These are phyloP conservation scores for Cokeromyces recurvatus DNA, from an alignment of 371 early-diverging fungal species.

Conservation along the genomic window DNA sequence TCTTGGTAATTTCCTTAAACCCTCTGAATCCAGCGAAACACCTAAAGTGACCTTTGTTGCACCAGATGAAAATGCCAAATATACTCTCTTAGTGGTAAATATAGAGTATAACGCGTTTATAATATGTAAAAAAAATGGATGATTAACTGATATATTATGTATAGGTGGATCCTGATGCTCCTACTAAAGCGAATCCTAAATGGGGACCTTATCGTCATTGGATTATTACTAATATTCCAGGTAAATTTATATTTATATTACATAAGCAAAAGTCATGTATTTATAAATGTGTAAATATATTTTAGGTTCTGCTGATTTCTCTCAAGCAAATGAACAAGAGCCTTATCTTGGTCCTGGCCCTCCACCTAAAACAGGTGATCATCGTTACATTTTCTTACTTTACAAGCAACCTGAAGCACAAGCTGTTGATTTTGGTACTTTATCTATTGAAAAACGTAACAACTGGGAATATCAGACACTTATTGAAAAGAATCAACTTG, in stretches of 20 bases:
- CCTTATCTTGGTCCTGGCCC: constrained; percentile 58
- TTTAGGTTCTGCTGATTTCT: constrained; percentile 13
- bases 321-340: constrained; percentile 21
- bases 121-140: not conserved
- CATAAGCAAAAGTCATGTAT: too few relatives aligned
- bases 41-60: constrained; percentile 43
- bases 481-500: constrained; percentile 39
- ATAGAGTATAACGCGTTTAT: not conserved
- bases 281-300: not conserved
- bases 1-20: constrained; percentile 45
- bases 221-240: constrained; percentile 54
- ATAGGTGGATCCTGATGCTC: constrained; percentile 67
- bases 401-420: constrained; percentile 44
- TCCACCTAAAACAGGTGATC: constrained; percentile 49
- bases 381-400: constrained; percentile 62
- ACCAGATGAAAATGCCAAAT: constrained; percentile 35
- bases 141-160: not conserved
- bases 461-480: constrained; percentile 47
- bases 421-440: constrained; percentile 11
- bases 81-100: constrained; percentile 54
- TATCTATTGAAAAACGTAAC: constrained; percentile 26
- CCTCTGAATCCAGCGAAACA: constrained; percentile 25
- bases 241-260: constrained; percentile 8
- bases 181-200: constrained; percentile 47
- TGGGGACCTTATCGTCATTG: constrained; percentile 62